Evolutionary conservation across 1,284 basidiomycete species (phyloP).

Genomic region (Trichosporon coremiiforme): DNA sequence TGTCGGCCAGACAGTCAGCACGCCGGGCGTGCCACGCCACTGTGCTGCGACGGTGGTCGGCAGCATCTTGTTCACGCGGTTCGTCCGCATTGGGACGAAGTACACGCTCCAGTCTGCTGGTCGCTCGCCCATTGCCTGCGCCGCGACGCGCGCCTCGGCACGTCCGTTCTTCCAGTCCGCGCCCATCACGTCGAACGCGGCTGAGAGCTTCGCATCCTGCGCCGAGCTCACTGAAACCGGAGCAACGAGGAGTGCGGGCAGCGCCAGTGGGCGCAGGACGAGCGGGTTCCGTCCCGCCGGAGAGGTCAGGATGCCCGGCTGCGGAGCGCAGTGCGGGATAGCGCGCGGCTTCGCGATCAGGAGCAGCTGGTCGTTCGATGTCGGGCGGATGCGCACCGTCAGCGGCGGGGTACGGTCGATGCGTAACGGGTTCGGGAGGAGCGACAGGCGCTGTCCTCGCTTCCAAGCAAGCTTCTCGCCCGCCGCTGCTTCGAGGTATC

Average conservation of each 20-base stretch:
- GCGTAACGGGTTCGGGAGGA: conserved; percentile 20
- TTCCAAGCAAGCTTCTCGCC: conserved; percentile 35
- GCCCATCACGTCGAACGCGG: conserved; percentile 33
- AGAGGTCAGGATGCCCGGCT: not conserved
- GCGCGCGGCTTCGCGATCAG: conserved; percentile 23
- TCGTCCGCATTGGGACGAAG: conserved; percentile 38
- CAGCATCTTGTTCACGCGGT: conserved; percentile 21
- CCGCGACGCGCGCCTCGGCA: conserved; percentile 30
- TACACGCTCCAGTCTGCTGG: conserved; percentile 41
- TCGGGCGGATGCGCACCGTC: conserved; percentile 27
- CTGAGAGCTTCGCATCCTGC: conserved; percentile 32
- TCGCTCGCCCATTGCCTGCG: conserved; percentile 27
- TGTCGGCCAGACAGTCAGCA: conserved; percentile 50
- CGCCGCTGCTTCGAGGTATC: conserved; percentile 26
- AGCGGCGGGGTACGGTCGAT: conserved; percentile 24
- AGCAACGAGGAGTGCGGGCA: conserved; percentile 39
- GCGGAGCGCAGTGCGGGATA: conserved; percentile 24
- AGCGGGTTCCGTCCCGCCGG: conserved; percentile 22
- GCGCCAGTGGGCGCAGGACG: conserved; percentile 32
- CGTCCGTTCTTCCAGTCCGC: conserved; percentile 35
- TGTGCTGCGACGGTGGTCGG: conserved; percentile 22
- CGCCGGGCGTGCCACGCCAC: conserved; percentile 36
- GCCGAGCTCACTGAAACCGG: conserved; percentile 22
- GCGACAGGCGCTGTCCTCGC: conserved; percentile 27
- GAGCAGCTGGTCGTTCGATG: conserved; percentile 13